Evolutionary conservation across 768 basidiomycete species (phyloP).

Genomic region (Lactarius evosmus): DNA sequence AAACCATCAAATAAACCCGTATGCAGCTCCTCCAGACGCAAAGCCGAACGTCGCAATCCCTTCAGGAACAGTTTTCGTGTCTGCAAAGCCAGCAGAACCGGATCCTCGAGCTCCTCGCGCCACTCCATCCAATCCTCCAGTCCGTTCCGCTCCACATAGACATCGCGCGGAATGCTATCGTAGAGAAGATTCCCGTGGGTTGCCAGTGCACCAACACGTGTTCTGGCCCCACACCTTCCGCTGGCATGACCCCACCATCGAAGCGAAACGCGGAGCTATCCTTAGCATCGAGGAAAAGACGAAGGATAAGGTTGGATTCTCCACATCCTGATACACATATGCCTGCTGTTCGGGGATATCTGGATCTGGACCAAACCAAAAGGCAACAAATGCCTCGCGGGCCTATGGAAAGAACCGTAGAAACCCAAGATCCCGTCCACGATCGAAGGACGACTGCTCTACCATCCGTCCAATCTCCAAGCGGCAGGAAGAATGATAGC

Average conservation of each 20-base stretch:
- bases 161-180: conserved; percentile 29
- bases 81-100: conserved; percentile 54
- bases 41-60: conserved; percentile 9
- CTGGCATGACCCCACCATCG: neutral
- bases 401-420: neutral
- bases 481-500: neutral
- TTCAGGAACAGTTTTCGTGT: conserved; percentile 26
- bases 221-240: neutral
- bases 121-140: conserved; percentile 60
- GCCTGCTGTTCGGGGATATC: neutral
- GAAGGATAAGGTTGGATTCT: neutral
- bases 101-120: conserved; percentile 51
- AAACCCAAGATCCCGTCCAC: neutral
- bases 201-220: conserved; percentile 7
- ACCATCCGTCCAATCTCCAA: conserved; percentile 11
- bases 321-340: neutral
- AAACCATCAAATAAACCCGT: neutral
- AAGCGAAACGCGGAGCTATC: neutral
- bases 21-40: conserved; percentile 21
- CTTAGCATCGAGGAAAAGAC: conserved; percentile 10
- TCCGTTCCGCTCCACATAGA: conserved; percentile 57
- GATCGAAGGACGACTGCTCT: neutral
- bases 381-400: neutral
- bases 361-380: neutral
- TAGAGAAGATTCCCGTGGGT: conserved; percentile 28